Evolutionary conservation across 2,329 filamentous ascomycete species (phyloP).

Genomic region (Fusarium dimerum): DNA sequence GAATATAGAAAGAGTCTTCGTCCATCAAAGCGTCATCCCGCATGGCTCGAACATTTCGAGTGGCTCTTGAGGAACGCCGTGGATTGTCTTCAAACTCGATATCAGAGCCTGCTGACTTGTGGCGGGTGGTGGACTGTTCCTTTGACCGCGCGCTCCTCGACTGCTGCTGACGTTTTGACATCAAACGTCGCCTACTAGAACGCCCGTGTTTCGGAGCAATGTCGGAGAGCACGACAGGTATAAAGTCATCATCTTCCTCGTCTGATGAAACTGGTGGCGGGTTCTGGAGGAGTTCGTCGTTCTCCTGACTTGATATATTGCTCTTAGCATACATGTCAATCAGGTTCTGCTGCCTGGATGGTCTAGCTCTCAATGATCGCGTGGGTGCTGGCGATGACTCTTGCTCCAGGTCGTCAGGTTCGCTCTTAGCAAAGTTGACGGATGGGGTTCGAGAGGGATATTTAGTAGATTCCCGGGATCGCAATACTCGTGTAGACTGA

Average conservation of each 20-base stretch:
- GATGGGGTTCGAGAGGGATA: slow-evolving; percentile 19
- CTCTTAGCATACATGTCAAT: slow-evolving; percentile 29
- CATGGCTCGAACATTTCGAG: slow-evolving; percentile 46
- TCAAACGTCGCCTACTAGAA: slow-evolving; percentile 18
- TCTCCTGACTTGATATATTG: slow-evolving; percentile 22
- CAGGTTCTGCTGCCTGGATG: slow-evolving; percentile 25
- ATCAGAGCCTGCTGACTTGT: slow-evolving; percentile 39
- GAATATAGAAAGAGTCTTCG: slow-evolving; percentile 56
- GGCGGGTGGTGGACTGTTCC: slow-evolving; percentile 6
- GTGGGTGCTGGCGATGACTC: slow-evolving; percentile 6
- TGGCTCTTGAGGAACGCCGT: slow-evolving; percentile 51
- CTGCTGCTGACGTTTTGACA: slow-evolving; percentile 21
- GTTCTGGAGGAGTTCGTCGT: slow-evolving; percentile 37
- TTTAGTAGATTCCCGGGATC: slow-evolving; percentile 27
- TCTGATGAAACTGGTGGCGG: slow-evolving; percentile 28
- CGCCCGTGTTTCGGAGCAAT: slow-evolving; percentile 29
- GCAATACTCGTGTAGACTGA: slow-evolving; percentile 19
- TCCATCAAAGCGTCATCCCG: slow-evolving; percentile 57
- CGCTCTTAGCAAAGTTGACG: slow-evolving; percentile 19
- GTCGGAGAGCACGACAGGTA: slow-evolving; percentile 40
- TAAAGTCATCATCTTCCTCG: slow-evolving; percentile 37
- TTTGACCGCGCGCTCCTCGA: slow-evolving; percentile 9
- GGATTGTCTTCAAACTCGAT: slow-evolving; percentile 54
- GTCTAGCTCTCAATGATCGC: slow-evolving; percentile 29
- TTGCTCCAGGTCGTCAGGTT: slow-evolving; percentile 11